A percentile compares a stretch with the other conserved stretches of the same genome.
phyloP scores from a whole-genome alignment of 768 basidiomycete species.

The Boletus eberwhitei region DNA sequence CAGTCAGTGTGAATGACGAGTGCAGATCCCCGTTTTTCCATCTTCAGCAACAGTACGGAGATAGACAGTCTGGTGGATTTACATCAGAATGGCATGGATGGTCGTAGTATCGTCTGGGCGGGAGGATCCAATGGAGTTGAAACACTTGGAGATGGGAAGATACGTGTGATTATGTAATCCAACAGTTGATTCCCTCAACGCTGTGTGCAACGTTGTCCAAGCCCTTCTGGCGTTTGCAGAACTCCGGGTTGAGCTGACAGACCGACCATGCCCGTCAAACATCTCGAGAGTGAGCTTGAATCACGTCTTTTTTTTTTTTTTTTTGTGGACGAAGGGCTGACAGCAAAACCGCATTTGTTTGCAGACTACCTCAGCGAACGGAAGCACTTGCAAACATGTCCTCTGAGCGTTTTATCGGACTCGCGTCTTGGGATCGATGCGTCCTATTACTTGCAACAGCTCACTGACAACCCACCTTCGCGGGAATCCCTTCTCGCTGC shows the following conservation, averaged over 20 bases:
- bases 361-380: constrained; percentile 83
- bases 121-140: neutral
- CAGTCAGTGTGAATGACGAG: neutral
- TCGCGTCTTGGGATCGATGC: constrained; percentile 97
- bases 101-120: neutral
- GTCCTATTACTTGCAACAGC: constrained; percentile 76
- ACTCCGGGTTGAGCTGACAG: constrained; percentile 7
- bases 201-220: constrained; percentile 23
- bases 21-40: neutral
- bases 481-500: constrained; percentile 92
- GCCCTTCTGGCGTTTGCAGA: neutral
- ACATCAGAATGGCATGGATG: neutral
- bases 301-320: neutral
- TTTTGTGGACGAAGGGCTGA: neutral
- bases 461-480: constrained; percentile 72
- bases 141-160: constrained; percentile 8
- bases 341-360: neutral
- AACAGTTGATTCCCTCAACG: constrained; percentile 14
- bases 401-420: constrained; percentile 79
- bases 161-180: constrained; percentile 27
- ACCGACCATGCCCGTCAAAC: constrained; percentile 71
- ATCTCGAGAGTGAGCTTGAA: constrained; percentile 66
- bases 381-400: constrained; percentile 80
- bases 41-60: neutral
- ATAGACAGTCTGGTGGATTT: neutral